A percentile compares a stretch with the other conserved stretches of the same genome.
Evolutionary conservation across 2,329 filamentous ascomycete species (phyloP).

Genomic region (Grosmannia clavigera): DNA sequence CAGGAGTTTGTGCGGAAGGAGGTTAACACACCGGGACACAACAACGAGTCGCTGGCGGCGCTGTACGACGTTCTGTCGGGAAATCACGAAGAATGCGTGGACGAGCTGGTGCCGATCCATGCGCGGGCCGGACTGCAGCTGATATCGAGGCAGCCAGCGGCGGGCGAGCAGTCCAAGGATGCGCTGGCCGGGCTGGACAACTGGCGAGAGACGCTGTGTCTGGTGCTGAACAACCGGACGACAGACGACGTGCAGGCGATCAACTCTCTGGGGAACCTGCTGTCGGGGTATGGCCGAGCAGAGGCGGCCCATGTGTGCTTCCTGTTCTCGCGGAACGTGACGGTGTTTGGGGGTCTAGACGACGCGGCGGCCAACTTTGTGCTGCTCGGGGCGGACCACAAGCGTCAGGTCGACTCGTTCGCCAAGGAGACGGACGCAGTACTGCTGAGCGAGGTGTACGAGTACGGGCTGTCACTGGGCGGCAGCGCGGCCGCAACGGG

Average conservation of each 20-base stretch:
- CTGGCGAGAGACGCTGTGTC: conserved; percentile 80
- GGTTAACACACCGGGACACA: conserved; percentile 67
- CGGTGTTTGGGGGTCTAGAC: conserved; percentile 70
- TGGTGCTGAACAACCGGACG: conserved; percentile 83
- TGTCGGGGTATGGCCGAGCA: conserved; percentile 73
- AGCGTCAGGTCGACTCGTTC: conserved; percentile 56
- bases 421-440: conserved; percentile 73
- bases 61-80: conserved; percentile 90
- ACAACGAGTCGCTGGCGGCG: conserved; percentile 78
- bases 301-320: conserved; percentile 93
- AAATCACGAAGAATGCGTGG: conserved; percentile 86
- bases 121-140: conserved; percentile 87
- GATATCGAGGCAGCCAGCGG: conserved; percentile 58
- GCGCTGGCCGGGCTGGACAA: conserved; percentile 77
- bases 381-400: conserved; percentile 68
- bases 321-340: conserved; percentile 63
- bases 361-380: conserved; percentile 70
- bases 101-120: conserved; percentile 87
- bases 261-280: conserved; percentile 65
- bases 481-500: conserved; percentile 40
- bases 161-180: conserved; percentile 43
- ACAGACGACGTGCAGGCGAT: conserved; percentile 66
- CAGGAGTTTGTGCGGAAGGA: conserved; percentile 95
- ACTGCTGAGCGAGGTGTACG: conserved; percentile 92
- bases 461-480: conserved; percentile 71